A percentile compares a stretch with the other conserved stretches of the same genome.
phyloP scores from a whole-genome alignment of 2,329 filamentous ascomycete genomes.

The Colletotrichum chlorophyti region DNA sequence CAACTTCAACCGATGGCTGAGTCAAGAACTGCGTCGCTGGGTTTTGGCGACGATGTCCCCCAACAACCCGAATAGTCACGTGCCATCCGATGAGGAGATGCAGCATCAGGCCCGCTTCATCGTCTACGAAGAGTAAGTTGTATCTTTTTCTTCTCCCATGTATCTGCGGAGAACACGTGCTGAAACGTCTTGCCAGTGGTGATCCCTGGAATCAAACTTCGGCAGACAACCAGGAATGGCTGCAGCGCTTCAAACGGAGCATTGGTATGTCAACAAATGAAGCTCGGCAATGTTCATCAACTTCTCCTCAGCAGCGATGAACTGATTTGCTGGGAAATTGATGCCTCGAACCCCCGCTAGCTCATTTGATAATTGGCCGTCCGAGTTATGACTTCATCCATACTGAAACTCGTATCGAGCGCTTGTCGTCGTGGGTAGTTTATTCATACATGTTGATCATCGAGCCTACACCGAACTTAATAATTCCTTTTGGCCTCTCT shows the following conservation, averaged over 20 bases:
- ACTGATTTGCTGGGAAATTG: too few species aligned
- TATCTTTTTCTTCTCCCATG: background rate
- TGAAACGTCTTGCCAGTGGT: background rate
- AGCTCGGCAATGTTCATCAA: too few species aligned
- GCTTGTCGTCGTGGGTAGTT: too few species aligned
- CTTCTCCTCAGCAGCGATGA: too few species aligned
- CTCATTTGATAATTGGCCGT: too few species aligned
- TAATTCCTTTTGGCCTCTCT: too few species aligned
- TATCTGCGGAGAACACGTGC: accelerated
- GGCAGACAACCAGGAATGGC: constrained; percentile 25
- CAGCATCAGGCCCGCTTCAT: constrained; percentile 42
- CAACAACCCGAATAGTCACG: constrained; percentile 36
- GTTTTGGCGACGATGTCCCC: constrained; percentile 38
- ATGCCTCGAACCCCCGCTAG: too few species aligned
- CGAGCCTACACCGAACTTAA: too few species aligned
- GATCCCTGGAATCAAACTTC: constrained; percentile 29
- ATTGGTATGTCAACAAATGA: background rate
- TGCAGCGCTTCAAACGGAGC: constrained; percentile 18
- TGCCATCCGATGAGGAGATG: constrained; percentile 44
- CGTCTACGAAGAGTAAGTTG: constrained; percentile 38
- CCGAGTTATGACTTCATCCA: too few species aligned
- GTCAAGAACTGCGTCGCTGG: constrained; percentile 31
- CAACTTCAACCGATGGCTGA: constrained; percentile 35
- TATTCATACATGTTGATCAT: too few species aligned
- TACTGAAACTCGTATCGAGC: too few species aligned